Base-by-base conservation (phyloP, 306 rosid genomes). In the Mimosa bimucronata region DNA sequence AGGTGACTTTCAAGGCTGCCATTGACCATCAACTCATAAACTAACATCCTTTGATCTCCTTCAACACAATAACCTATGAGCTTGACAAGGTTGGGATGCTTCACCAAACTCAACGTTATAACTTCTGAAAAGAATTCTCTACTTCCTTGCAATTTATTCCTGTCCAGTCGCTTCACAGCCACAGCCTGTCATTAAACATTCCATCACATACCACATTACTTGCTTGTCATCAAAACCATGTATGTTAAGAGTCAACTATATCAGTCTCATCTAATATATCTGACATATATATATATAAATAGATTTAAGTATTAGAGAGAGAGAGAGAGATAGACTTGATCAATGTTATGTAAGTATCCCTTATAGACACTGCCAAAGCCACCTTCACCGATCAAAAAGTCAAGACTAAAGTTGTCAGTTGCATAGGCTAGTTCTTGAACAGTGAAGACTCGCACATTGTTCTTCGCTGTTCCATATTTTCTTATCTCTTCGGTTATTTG, bases 91-190 rank as follows among this genome's bases (percentile, higher is more conserved):
- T 89, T 90, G 7, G 89, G 91, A 31, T 92, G 92, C 55, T 84
- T 84, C 48, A 86, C 84, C 83, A 89, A 83, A 66, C 96, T 92
- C 66, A 91, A 44, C 91, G 88, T 88, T 78, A 90, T 77, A 57
- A 92, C 90, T 81, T 92, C 97, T 10, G 90, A 77, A 19, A 90
- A 82, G 58, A 92, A 92, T 80, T 92, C 97, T 71, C 92, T 79
- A 30, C 87, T 87, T 78, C 96, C 97, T 79, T 92, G 96, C 26
- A 71, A 19, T 73, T 92, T 93, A n/a, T 81, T 70, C 66, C 91
- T 75, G 73, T 89, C 86, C 5, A 92, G 87, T 76, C 80, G 81
- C 83, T 92, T 92, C 31, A 90, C 89, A 16, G 97, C 92, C 65
- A 90, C 97, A 14, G 46, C 77, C 96, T 92, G 85, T 10, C 38